Percentiles rank a stretch among this genome's conserved stretches.
phyloP scores from a whole-genome alignment of 352 stramenopile genomes.

The Phytopythium kandeliae region DNA sequence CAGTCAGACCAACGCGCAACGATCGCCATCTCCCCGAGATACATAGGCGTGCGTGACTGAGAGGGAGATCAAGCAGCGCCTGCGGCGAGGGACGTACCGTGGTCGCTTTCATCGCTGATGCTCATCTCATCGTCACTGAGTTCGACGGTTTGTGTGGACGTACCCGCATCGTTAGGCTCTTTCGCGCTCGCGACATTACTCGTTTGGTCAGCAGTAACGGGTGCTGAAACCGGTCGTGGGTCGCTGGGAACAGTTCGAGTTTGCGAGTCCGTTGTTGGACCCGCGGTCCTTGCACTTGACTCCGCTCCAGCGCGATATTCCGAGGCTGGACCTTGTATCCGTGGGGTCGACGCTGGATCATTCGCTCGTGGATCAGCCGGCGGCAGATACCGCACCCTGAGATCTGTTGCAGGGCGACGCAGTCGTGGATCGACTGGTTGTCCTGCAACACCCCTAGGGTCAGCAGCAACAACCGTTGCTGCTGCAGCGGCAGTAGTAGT shows the following conservation, averaged over 20 bases:
- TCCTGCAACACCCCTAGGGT: background rate
- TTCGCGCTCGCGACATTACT: background rate
- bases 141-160: background rate
- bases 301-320: background rate
- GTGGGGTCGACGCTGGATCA: background rate
- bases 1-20: background rate
- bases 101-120: constrained; percentile 13
- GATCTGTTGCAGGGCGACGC: background rate
- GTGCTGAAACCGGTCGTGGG: background rate
- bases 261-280: background rate
- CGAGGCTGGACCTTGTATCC: background rate
- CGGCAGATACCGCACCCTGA: background rate
- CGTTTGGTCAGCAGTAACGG: background rate
- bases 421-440: background rate
- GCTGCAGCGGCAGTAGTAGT: background rate
- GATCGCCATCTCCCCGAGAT: too few species aligned
- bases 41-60: too few species aligned
- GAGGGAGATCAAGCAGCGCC: too few species aligned
- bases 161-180: background rate
- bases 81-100: constrained; percentile 1
- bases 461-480: background rate
- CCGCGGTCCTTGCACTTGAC: background rate
- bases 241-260: background rate
- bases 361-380: background rate
- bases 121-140: constrained; percentile 16